Percentiles rank a stretch among this genome's conserved stretches.
Evolutionary conservation across 345 rosid species (phyloP).

Genomic region (Aquilaria yunnanensis): DNA sequence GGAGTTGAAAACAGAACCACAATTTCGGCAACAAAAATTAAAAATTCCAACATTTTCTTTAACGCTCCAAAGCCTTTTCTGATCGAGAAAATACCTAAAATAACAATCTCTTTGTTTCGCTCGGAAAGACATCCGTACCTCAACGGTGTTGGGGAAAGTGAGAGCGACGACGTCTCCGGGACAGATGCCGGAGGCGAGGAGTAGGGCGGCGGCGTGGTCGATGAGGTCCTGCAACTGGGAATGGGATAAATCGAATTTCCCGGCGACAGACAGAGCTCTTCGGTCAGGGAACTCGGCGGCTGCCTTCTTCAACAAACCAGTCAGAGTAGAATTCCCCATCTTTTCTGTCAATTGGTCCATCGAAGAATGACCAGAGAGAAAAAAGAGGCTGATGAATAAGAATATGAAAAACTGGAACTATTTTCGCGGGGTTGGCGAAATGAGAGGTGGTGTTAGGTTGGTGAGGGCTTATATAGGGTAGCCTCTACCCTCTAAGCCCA

Average conservation of each 20-base stretch:
- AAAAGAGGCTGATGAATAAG: too few species aligned
- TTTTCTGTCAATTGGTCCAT: neutral
- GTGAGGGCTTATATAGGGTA: neutral
- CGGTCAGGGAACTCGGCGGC: constrained; percentile 35
- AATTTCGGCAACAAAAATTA: neutral
- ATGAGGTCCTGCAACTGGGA: constrained; percentile 30
- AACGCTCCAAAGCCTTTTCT: neutral
- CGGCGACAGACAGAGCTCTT: constrained; percentile 38
- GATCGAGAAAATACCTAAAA: too few species aligned
- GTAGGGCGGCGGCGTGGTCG: constrained; percentile 53
- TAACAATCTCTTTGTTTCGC: neutral
- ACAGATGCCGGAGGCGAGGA: constrained; percentile 37
- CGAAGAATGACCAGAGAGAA: neutral
- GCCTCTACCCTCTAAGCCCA: too few species aligned
- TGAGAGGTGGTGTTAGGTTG: neutral
- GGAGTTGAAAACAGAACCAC: neutral
- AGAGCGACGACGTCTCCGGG: constrained; percentile 64
- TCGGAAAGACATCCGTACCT: constrained; percentile 28
- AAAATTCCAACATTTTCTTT: neutral
- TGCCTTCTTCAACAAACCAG: constrained; percentile 37
- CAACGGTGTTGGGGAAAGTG: constrained; percentile 61
- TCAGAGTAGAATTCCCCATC: constrained; percentile 37
- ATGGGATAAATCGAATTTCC: constrained; percentile 39
- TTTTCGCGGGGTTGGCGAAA: neutral
- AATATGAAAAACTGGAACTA: neutral